Percentiles rank a stretch among this genome's conserved stretches.
Evolutionary conservation across 352 stramenopile species (phyloP).

Genomic region (Phytopythium delawarense): DNA sequence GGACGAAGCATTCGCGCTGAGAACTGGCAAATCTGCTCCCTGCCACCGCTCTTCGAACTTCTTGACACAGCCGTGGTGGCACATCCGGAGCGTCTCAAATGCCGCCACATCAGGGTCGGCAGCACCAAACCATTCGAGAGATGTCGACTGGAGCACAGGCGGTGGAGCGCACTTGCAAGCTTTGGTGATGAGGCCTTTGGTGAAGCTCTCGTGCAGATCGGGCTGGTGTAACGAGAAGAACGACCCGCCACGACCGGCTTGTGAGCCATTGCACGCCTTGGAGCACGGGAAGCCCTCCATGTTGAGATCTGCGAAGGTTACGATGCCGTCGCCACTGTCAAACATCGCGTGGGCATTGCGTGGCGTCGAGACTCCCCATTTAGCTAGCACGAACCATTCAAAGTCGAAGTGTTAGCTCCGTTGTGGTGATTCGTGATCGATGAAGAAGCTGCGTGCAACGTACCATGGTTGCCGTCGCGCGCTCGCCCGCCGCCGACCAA

Average conservation of each 20-base stretch:
- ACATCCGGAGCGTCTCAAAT: slow-evolving; percentile 60
- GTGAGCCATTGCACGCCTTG: slow-evolving; percentile 57
- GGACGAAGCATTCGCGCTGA: slow-evolving; percentile 51
- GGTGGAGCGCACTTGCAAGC: slow-evolving; percentile 38
- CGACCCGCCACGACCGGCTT: slow-evolving; percentile 62
- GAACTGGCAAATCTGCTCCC: slow-evolving; percentile 28
- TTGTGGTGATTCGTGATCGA: not conserved
- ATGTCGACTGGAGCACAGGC: not conserved
- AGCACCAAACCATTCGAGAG: no score
- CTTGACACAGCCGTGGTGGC: slow-evolving; percentile 53
- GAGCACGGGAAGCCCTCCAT: slow-evolving; percentile 85
- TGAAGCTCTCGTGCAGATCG: slow-evolving; percentile 49
- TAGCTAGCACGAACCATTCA: slow-evolving; percentile 24
- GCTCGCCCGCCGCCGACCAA: slow-evolving; percentile 43
- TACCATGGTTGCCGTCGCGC: slow-evolving; percentile 61
- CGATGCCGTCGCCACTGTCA: slow-evolving; percentile 13
- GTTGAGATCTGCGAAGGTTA: slow-evolving; percentile 76
- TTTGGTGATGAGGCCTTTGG: slow-evolving; percentile 29
- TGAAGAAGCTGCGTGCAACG: not conserved
- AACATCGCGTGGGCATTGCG: slow-evolving; percentile 9
- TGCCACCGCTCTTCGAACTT: slow-evolving; percentile 44
- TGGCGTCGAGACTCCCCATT: slow-evolving; percentile 66
- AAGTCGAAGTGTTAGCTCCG: not conserved
- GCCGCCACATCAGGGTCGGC: slow-evolving; percentile 6
- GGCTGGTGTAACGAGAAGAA: slow-evolving; percentile 57